Evolutionary conservation across 176 grass and related monocot species (phyloP).

Genomic region (Zoysia japonica): DNA sequence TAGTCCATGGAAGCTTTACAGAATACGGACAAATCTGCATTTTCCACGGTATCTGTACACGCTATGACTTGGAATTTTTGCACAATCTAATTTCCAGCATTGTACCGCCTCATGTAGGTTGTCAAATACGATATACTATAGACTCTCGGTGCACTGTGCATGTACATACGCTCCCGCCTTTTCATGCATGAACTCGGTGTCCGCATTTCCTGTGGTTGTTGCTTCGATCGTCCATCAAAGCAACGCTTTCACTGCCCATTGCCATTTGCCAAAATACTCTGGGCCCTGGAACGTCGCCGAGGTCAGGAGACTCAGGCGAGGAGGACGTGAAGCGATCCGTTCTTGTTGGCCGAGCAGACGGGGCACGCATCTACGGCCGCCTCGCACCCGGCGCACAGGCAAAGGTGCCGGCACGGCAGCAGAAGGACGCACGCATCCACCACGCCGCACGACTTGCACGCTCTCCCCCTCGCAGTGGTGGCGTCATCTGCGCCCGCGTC

Average conservation of each 20-base stretch:
- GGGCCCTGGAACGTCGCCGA: background rate
- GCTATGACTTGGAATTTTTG: background rate
- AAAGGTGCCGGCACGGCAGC: conserved; percentile 77
- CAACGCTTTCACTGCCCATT: background rate
- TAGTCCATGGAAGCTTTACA: background rate
- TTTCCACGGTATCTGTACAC: background rate
- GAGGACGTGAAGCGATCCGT: conserved; percentile 27
- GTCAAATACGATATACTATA: background rate
- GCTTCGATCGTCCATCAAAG: background rate
- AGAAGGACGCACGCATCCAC: conserved; percentile 57
- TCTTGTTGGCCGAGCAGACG: conserved; percentile 24
- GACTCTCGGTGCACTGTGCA: background rate
- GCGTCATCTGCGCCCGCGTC: background rate
- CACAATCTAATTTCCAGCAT: background rate
- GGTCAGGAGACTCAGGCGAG: background rate
- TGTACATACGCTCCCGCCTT: background rate
- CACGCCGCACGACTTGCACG: conserved; percentile 52
- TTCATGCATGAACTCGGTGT: background rate
- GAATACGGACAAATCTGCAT: background rate
- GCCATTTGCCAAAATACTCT: background rate
- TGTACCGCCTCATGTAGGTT: background rate
- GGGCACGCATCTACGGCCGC: background rate
- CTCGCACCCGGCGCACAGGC: conserved; percentile 49
- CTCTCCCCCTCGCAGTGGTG: background rate
- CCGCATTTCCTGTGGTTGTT: background rate